Percentiles rank a stretch among this genome's conserved stretches.
phyloP scores from a whole-genome alignment of 1,284 basidiomycete genomes.

The Pholiota adiposa region DNA sequence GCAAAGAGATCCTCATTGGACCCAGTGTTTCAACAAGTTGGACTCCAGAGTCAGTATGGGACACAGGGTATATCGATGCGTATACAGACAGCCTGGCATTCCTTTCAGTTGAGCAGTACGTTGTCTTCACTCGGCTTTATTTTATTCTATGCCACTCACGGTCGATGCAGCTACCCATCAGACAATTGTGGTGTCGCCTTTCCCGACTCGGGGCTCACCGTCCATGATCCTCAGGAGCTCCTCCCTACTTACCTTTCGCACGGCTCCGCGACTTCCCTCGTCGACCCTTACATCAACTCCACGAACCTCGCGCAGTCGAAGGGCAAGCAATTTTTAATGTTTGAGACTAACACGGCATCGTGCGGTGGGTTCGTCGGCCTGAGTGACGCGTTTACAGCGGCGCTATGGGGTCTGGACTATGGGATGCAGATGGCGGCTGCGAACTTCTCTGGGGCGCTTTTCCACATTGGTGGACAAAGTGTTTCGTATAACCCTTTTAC shows the following conservation, averaged over 20 bases:
- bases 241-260: slow-evolving; percentile 66
- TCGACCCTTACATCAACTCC: slow-evolving; percentile 53
- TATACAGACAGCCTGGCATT: slow-evolving; percentile 48
- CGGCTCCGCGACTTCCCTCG: slow-evolving; percentile 47
- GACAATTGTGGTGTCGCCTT: slow-evolving; percentile 58
- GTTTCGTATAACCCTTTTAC: slow-evolving; percentile 58
- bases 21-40: slow-evolving; percentile 61
- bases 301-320: slow-evolving; percentile 45
- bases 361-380: slow-evolving; percentile 83
- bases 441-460: slow-evolving; percentile 61
- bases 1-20: slow-evolving; percentile 57
- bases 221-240: slow-evolving; percentile 52
- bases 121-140: background rate
- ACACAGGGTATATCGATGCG: slow-evolving; percentile 56
- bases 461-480: slow-evolving; percentile 71
- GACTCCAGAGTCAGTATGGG: slow-evolving; percentile 56
- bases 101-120: slow-evolving; percentile 60
- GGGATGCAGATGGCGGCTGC: slow-evolving; percentile 61
- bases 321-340: slow-evolving; percentile 67
- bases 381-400: slow-evolving; percentile 71
- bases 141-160: background rate
- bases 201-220: slow-evolving; percentile 5
- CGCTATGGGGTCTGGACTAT: slow-evolving; percentile 76
- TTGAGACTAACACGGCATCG: slow-evolving; percentile 82
- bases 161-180: slow-evolving; percentile 47